Evolutionary conservation across 306 rosid species (phyloP).

Genomic region (Vigna unguiculata): DNA sequence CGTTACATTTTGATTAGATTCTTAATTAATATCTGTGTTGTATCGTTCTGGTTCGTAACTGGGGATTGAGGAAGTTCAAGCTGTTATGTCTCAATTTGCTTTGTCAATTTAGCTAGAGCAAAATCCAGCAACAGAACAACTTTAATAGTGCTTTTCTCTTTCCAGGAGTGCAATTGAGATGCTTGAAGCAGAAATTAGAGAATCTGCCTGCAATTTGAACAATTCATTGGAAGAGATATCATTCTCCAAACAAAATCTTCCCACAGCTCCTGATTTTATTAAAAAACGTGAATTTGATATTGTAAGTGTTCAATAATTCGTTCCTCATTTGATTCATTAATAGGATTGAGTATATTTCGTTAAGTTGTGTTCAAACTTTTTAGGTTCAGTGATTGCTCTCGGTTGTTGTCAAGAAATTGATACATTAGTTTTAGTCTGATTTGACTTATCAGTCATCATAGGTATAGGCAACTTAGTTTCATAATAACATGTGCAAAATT

Average conservation of each 20-base stretch:
- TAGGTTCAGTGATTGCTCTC: slow-evolving; percentile 15
- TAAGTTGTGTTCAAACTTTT: neutral
- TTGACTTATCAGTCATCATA: neutral
- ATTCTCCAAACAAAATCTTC: slow-evolving; percentile 47
- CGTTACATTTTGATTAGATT: neutral
- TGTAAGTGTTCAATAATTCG: slow-evolving; percentile 52
- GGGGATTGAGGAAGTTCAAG: neutral
- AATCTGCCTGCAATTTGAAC: slow-evolving; percentile 50
- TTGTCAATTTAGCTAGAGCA: slow-evolving; percentile 3
- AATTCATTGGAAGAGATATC: slow-evolving; percentile 49
- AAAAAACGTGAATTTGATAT: slow-evolving; percentile 57
- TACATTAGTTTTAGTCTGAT: slow-evolving; percentile 8
- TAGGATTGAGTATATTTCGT: slow-evolving; percentile 6
- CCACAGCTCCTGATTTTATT: slow-evolving; percentile 44
- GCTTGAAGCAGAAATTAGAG: slow-evolving; percentile 76
- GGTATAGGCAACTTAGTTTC: slow-evolving; percentile 2
- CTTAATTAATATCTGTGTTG: neutral
- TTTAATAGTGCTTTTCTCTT: slow-evolving; percentile 4
- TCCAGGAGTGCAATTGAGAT: slow-evolving; percentile 89
- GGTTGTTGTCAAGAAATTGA: neutral
- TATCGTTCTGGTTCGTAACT: neutral
- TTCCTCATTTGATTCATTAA: slow-evolving; percentile 12
- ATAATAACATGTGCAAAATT: neutral
- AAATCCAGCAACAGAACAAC: slow-evolving; percentile 11
- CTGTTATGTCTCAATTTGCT: neutral